Base-by-base conservation (phyloP, 257 asterid genomes). In the Solanum lycopersicoides region DNA sequence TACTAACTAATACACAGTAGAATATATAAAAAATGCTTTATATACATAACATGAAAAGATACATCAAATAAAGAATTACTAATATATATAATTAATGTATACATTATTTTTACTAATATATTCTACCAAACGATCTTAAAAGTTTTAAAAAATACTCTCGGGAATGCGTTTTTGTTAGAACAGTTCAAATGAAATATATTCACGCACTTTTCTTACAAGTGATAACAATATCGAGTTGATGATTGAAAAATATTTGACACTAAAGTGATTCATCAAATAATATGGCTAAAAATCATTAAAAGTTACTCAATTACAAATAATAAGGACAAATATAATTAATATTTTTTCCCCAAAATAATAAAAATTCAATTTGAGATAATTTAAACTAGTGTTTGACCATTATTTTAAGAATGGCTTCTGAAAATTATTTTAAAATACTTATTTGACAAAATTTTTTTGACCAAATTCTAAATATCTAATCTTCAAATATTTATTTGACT, bases 361-460 rank as follows among this genome's bases (percentile, higher is more conserved):
- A 13, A 68, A 13, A 28, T 6, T 7, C 0, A 28, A 0, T 53
- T 53, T 0, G 0, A 53, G 63, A 53, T 4, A 65, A 12, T n/a
- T 65, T 63, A 2, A n/a, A 12, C 0, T 12, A 5, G 1, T 0
- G 1, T 12, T 65, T 65, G 16, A 65, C 0, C 9, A 5, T 65
- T 5, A 65, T 11, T 65, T 65, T 65, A 9, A n/a, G 7, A n/a
- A 6, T 23, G 3, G 1, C 13, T 11, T 65, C 0, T n/a, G 3
- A 65, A 4, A 65, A 4, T 65, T 13, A n/a, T n/a, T 7, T n/a
- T 13, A 0, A 65, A 12, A n/a, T 65, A 0, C 12, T 65, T 65
- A 2, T 65, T 65, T n/a, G 16, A 65, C 3, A 11, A 47, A 47
- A 1, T 28, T 28, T 28, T 6, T 5, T 16, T 63, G 68, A 21